Evolutionary conservation across 1,139 yeast genomes (phyloP).

Genomic region (Wickerhamomyces sp.): DNA sequence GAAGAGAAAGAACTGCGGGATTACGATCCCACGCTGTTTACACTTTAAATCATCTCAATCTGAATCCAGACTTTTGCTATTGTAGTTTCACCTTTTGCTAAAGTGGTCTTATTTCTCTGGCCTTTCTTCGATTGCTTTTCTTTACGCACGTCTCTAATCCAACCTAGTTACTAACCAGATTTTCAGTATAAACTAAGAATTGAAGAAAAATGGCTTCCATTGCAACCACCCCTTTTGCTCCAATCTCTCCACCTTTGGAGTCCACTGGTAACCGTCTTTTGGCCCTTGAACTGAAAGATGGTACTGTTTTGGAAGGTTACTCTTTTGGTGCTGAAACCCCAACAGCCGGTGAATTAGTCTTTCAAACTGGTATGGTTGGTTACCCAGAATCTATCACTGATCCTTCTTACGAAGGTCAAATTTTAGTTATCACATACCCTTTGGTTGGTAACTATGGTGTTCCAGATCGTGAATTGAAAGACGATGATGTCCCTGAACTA

Average conservation of each 20-base stretch:
- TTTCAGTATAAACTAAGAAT: not conserved
- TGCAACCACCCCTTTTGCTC: conserved; percentile 45
- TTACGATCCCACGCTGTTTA: no score
- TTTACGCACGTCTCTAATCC: no score
- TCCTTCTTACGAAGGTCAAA: conserved; percentile 95
- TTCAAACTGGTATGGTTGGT: conserved; percentile 99
- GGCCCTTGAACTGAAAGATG: conserved; percentile 90
- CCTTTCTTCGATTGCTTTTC: not conserved
- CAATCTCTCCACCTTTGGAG: conserved; percentile 87
- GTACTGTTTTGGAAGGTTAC: conserved; percentile 87
- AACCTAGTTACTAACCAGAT: not conserved
- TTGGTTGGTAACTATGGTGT: conserved; percentile 98
- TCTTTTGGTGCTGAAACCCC: conserved; percentile 89
- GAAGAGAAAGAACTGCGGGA: conserved; percentile 1
- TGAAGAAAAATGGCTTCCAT: conserved; percentile 24
- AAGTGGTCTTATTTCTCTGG: not conserved
- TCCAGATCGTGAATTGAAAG: conserved; percentile 78
- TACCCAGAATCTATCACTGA: conserved; percentile 99
- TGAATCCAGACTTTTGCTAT: not conserved
- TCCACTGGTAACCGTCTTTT: conserved; percentile 76
- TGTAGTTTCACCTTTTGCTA: not conserved
- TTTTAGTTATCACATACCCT: conserved; percentile 94
- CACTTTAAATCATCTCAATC: not conserved
- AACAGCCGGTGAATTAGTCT: conserved; percentile 96
- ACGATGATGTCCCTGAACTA: conserved; percentile 67